These are phyloP conservation scores for Tribonema minus DNA, from an alignment of 108 stramenopile genomes.

Conservation along the genomic window DNA sequence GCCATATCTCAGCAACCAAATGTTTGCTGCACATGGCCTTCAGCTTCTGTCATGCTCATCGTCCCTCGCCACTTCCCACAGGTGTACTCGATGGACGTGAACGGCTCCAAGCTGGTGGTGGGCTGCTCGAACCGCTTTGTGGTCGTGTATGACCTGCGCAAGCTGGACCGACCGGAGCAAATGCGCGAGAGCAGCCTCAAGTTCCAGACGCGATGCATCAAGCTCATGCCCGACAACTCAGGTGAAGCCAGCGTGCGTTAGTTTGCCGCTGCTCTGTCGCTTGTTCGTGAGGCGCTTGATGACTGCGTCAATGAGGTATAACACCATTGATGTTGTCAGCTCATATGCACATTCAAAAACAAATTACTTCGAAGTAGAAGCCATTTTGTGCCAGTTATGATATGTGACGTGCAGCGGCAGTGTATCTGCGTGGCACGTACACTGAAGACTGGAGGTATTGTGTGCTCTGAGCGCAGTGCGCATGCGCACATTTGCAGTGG, in stretches of 20 bases:
- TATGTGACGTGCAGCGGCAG: no score
- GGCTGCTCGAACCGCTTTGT: constrained; percentile 40
- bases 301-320: not conserved
- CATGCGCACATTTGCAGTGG: no score
- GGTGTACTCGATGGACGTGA: constrained; percentile 41
- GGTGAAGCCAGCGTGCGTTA: not conserved
- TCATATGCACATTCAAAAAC: no score
- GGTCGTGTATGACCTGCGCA: constrained; percentile 49
- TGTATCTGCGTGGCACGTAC: no score
- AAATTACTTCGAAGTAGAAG: no score
- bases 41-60: not conserved
- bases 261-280: not conserved
- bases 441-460: no score
- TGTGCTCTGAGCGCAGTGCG: no score
- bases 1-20: not conserved
- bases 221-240: constrained; percentile 38
- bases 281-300: not conserved
- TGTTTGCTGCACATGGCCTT: not conserved
- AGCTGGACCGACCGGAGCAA: constrained; percentile 39
- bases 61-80: not conserved
- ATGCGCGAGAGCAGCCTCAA: constrained; percentile 50
- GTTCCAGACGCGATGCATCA: constrained; percentile 46
- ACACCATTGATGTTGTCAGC: not conserved
- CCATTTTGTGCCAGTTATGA: no score
- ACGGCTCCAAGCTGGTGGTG: constrained; percentile 28